Evolutionary conservation across 805 yeast species (phyloP), one percentile per base, ranked within the genome.

Genomic region (Saturnispora mendoncae): DNA sequence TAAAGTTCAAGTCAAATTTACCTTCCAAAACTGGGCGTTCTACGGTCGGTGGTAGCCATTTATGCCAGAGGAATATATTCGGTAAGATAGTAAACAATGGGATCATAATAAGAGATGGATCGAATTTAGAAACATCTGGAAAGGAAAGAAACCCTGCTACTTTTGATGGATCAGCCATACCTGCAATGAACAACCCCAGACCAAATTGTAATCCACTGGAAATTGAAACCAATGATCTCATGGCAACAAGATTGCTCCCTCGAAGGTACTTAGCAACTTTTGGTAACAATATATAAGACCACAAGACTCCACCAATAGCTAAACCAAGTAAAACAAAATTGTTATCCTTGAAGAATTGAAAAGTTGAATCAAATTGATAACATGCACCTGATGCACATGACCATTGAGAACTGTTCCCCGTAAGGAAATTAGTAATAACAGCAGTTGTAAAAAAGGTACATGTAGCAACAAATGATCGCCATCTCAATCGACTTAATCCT

Each of bases 41-140:
- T 9, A 7, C 12, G 9, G 36, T 28, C 5, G 50, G 46, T 12
- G 57, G 57, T 6, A 52, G 29, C 15, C 46, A 44, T 15, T 33
- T 18, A 4, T 43, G 48, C 72, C 71, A 68, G 0, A 64, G 20
- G 23, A 67, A 30, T 18, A 64, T 53, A 44, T 71, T 73, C 10
- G 78, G 78, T 1, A 72, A 21, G 8, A 73, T 62, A 0, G 68
- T 61, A 33, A 67, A 66, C 2, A 68, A 24, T 13, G 68, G 54
- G 27, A 73, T 71, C 63, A 72, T 52, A 0, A 51, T 46, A 41
- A 72, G 47, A 0, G 76, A 68, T 2, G 78, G 78, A 39, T 72
- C 76, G 43, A 70, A 71, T 37, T 60, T 61, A 7, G 51, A 39
- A 1, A 59, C 54, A 3, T 55, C 44, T 1, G 61, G 48, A 0